Evolutionary conservation across 129 eudicot species (phyloP).

Genomic region (Centella asiatica): DNA sequence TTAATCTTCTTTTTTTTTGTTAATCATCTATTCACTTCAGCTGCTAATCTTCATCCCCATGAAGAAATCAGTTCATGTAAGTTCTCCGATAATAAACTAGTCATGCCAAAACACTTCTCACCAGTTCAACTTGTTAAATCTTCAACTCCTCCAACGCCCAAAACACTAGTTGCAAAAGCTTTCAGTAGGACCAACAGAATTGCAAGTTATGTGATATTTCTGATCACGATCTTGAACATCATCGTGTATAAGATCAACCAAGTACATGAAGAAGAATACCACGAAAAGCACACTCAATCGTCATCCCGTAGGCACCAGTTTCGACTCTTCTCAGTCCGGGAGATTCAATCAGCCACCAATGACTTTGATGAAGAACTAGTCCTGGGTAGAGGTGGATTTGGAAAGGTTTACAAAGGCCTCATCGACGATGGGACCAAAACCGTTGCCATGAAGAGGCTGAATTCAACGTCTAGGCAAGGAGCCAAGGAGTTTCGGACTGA

Average conservation of each 20-base stretch:
- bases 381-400: constrained; percentile 1
- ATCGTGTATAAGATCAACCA: background rate
- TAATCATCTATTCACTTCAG: constrained; percentile 16
- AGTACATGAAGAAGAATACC: background rate
- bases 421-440: background rate
- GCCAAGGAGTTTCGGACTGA: constrained; percentile 2
- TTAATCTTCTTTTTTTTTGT: too few species aligned
- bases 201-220: background rate
- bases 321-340: background rate
- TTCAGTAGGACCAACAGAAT: background rate
- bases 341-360: constrained; percentile 1
- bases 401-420: constrained; percentile 6
- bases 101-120: background rate
- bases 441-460: constrained; percentile 1
- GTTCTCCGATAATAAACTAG: background rate
- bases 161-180: background rate
- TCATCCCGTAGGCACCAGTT: background rate
- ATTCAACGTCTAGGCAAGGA: constrained; percentile 1
- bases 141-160: background rate
- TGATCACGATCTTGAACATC: constrained; percentile 2
- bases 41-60: background rate
- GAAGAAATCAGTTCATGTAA: background rate
- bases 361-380: background rate
- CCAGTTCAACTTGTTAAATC: background rate
- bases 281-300: background rate